These are phyloP conservation scores for Hymenoscyphus linearis DNA, from an alignment of 2,329 filamentous ascomycete genomes.

Conservation along the genomic window DNA sequence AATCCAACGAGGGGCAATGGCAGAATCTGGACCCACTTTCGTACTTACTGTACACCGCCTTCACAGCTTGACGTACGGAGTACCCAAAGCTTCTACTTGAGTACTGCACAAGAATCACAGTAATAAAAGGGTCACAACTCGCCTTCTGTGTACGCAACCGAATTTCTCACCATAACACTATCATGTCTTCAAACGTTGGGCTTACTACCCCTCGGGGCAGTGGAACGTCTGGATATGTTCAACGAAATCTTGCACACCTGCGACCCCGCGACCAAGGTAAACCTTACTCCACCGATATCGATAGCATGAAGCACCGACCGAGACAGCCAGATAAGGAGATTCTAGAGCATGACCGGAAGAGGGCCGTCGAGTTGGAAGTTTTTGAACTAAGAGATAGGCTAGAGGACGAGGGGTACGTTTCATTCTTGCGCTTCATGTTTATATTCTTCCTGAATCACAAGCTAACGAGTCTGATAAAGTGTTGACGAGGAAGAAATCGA, in stretches of 20 bases:
- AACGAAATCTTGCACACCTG: constrained; percentile 88
- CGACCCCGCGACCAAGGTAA: constrained; percentile 64
- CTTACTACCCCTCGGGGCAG: constrained; percentile 90
- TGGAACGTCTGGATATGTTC: constrained; percentile 95
- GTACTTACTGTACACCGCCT: no score
- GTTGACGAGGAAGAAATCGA: constrained; percentile 91
- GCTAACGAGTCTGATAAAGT: constrained; percentile 36
- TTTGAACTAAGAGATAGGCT: constrained; percentile 84
- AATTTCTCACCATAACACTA: constrained; percentile 34
- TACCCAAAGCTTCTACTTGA: no score
- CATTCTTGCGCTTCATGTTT: not conserved
- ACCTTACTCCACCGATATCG: constrained; percentile 67
- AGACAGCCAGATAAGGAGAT: constrained; percentile 88
- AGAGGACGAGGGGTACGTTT: constrained; percentile 76
- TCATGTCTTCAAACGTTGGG: constrained; percentile 97
- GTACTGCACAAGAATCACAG: no score
- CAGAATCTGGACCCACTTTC: not conserved
- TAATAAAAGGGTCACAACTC: not conserved
- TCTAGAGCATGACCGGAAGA: constrained; percentile 86
- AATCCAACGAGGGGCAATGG: not conserved
- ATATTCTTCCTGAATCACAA: no score
- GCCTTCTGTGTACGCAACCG: not conserved
- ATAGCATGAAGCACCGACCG: constrained; percentile 66
- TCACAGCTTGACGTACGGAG: no score
- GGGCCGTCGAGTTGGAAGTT: constrained; percentile 88